Evolutionary conservation across 768 basidiomycete species (phyloP).

Genomic region (Panus rudis): DNA sequence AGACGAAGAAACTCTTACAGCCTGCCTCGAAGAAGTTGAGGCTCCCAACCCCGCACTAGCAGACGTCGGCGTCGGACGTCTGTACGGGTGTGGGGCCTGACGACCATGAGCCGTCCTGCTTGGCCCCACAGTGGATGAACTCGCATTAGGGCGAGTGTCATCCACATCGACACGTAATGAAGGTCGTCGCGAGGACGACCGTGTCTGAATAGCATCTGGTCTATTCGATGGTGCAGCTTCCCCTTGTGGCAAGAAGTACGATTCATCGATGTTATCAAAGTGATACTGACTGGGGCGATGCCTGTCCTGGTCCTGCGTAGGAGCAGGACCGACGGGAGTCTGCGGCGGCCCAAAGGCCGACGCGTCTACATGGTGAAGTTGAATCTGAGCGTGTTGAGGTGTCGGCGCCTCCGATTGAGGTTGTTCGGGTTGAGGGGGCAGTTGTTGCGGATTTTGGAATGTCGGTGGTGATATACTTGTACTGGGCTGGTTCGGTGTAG

Average conservation of each 20-base stretch:
- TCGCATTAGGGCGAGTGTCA: slow-evolving; percentile 10
- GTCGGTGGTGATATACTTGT: background rate
- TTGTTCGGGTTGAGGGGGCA: background rate
- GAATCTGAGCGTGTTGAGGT: background rate
- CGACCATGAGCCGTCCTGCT: slow-evolving; percentile 12
- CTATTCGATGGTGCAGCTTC: no score
- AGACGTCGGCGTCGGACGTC: slow-evolving; percentile 4
- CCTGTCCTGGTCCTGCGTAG: slow-evolving; percentile 10
- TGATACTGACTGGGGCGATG: slow-evolving; percentile 3
- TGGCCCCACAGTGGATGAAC: slow-evolving; percentile 11
- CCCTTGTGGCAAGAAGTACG: slow-evolving; percentile 7
- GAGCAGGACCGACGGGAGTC: no score
- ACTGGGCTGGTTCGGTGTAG: background rate
- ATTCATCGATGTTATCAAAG: slow-evolving; percentile 11
- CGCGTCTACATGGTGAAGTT: background rate
- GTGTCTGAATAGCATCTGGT: background rate
- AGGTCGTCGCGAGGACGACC: background rate
- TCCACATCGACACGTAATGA: slow-evolving; percentile 7
- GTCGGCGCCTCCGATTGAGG: background rate
- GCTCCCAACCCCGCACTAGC: slow-evolving; percentile 2
- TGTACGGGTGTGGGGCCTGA: slow-evolving; percentile 9
- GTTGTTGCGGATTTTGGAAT: background rate
- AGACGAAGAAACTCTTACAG: slow-evolving; percentile 1
- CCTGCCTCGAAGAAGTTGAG: background rate
- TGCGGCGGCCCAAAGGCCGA: slow-evolving; percentile 1